Base-by-base conservation (phyloP, 2,329 filamentous ascomycete genomes). In the Clonostachys rhizophaga region DNA sequence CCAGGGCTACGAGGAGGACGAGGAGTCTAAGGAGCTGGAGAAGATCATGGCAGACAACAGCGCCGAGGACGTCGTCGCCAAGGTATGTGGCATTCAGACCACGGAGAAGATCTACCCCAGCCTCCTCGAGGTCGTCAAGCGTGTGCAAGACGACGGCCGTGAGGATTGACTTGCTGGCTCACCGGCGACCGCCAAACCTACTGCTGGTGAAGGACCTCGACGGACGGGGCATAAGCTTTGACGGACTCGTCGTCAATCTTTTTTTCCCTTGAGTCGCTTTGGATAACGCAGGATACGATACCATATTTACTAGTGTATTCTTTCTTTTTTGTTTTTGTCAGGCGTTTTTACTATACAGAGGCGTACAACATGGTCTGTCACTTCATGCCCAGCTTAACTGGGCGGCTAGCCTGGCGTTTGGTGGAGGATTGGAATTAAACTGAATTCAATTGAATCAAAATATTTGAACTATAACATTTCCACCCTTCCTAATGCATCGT, bases 1-100 rank as follows among this genome's bases (percentile, higher is more conserved):
- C 84, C 91, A 96, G 74, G 89, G 96, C 58, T 87, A 96, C 47
- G 82, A 91, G 57, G 91, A 84, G 12, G 94, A 99, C 54, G 89
- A 95, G 0, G 94, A 97, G 79, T 95, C 88, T 53, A 76, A 72
- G 55, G 85, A 95, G 69, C 79, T 99, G 11, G 89, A 89, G 59
- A 84, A 88, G 74, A 90, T 95, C 62, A 86, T 99, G 73, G 83
- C 87, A 51, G 78, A 84, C 52, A 79, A 86, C 61, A 75, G 76
- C 3, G 75, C 92, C 13, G 84, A 88, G 56, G 84, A 87, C 2
- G 87, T 92, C 9, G 89, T 92, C 42, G 72, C 76, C 63, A 81
- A 92, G 68, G 80, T 99, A 53, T 95, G 89, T 56, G 91, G 91
- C 39, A 76, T 99, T 48, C 83, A 90, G 58, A 71, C 82, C 50